phyloP scores from a whole-genome alignment of 345 rosid genomes.

The Populus euphratica region DNA sequence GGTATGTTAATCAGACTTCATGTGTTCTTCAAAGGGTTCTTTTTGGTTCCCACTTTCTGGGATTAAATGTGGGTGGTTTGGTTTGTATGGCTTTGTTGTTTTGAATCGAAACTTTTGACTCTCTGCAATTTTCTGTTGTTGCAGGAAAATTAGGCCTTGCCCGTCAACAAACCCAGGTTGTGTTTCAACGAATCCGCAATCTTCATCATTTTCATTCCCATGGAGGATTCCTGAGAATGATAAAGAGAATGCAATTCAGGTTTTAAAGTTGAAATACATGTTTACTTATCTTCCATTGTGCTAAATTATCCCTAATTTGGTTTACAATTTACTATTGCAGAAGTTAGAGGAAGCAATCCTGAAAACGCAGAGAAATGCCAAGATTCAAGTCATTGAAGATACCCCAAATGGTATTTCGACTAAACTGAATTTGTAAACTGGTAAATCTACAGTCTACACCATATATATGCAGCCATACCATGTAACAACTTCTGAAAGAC shows the following conservation, averaged over 20 bases:
- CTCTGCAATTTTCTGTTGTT: background rate
- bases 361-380: conserved; percentile 67
- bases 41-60: background rate
- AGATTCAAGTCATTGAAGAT: conserved; percentile 50
- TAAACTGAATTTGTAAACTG: background rate
- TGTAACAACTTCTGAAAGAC: background rate
- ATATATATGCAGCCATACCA: background rate
- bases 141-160: conserved; percentile 83
- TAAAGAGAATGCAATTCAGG: conserved; percentile 51
- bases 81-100: background rate
- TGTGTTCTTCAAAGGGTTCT: background rate
- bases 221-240: conserved; percentile 56
- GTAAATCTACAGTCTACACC: background rate
- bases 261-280: conserved; percentile 13
- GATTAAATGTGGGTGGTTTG: background rate
- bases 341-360: conserved; percentile 63
- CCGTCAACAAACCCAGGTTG: conserved; percentile 89
- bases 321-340: conserved; percentile 31
- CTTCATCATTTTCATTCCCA: conserved; percentile 80
- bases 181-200: conserved; percentile 80
- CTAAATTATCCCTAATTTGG: background rate
- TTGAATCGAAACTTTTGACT: background rate
- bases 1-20: conserved; percentile 35
- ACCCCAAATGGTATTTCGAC: conserved; percentile 59
- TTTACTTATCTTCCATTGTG: background rate